Conservation (phyloP, 768 basidiomycete species). For the Pilatotrama ljubarskyi region DNA sequence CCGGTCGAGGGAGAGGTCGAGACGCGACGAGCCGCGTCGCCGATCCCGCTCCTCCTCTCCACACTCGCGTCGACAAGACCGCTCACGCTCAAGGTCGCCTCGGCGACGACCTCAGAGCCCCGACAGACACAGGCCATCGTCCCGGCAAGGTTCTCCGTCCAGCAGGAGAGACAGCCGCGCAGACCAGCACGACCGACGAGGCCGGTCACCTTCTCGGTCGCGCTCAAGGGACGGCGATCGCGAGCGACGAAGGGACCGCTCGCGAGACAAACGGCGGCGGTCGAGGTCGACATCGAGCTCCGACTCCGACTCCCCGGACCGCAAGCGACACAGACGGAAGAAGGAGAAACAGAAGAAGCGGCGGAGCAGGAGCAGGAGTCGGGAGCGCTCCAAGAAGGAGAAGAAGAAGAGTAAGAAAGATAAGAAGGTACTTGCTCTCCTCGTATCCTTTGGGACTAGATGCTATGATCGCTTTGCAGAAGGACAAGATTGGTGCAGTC, state of each 20-base stretch:
- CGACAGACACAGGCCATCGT: neutral
- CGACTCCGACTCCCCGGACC: constrained; percentile 28
- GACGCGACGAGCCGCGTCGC: neutral
- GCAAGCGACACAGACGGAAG: constrained; percentile 37
- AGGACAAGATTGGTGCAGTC: constrained; percentile 59
- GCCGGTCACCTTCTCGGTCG: constrained; percentile 14
- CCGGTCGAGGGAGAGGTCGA: neutral
- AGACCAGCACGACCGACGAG: neutral
- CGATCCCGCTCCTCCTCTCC: neutral
- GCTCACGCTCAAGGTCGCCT: constrained; percentile 12
- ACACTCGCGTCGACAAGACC: constrained; percentile 4
- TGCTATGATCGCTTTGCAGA: constrained; percentile 28
- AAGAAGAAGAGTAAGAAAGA: constrained; percentile 69
- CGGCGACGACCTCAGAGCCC: constrained; percentile 10
- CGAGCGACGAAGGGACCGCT: constrained; percentile 13
- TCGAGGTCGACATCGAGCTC: constrained; percentile 43
- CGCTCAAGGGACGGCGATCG: constrained; percentile 13
- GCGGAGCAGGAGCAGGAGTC: constrained; percentile 41
- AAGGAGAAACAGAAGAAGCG: constrained; percentile 49
- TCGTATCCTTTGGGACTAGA: neutral
- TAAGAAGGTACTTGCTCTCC: constrained; percentile 50
- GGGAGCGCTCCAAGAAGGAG: constrained; percentile 41
- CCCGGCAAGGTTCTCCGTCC: neutral
- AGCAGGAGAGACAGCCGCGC: neutral
- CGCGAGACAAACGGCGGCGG: constrained; percentile 31